A percentile compares a stretch with the other conserved stretches of the same genome.
These are phyloP conservation scores for Cucurbita maxima DNA, from an alignment of 306 rosid species.

Conservation along the genomic window DNA sequence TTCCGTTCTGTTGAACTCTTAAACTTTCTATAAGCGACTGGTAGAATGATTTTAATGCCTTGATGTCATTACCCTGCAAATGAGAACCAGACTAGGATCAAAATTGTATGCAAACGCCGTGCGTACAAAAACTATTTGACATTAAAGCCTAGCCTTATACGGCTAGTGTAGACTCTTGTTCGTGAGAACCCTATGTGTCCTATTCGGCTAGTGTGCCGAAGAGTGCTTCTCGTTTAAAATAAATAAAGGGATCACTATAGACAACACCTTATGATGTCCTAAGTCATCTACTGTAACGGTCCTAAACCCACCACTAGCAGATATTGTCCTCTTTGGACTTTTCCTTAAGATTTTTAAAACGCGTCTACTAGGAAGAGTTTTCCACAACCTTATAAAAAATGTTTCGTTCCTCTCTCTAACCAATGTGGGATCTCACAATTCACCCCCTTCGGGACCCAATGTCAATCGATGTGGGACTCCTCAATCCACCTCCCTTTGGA, in stretches of 20 bases:
- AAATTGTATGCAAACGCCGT: neutral
- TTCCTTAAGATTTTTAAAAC: no score
- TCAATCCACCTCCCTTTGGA: no score
- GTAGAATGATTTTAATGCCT: slow-evolving; percentile 64
- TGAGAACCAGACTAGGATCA: slow-evolving; percentile 8
- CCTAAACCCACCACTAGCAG: no score
- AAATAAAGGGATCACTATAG: neutral
- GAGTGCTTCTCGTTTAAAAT: neutral
- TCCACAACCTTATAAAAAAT: no score
- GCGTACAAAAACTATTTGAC: neutral
- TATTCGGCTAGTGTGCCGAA: neutral
- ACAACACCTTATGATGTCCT: neutral
- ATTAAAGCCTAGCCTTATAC: neutral
- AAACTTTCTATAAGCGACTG: slow-evolving; percentile 67
- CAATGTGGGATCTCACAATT: neutral
- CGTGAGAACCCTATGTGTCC: neutral
- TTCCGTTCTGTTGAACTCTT: slow-evolving; percentile 74
- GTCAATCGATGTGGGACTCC: no score
- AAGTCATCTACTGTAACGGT: no score
- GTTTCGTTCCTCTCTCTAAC: neutral
- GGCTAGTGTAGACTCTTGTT: neutral
- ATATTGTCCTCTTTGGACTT: no score
- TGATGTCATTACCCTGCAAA: slow-evolving; percentile 68
- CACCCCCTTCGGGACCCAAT: no score
- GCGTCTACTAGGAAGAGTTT: no score